A percentile compares a stretch with the other conserved stretches of the same genome.
Conservation (phyloP, 2,329 filamentous ascomycete species). For the Alternaria tenuissima region DNA sequence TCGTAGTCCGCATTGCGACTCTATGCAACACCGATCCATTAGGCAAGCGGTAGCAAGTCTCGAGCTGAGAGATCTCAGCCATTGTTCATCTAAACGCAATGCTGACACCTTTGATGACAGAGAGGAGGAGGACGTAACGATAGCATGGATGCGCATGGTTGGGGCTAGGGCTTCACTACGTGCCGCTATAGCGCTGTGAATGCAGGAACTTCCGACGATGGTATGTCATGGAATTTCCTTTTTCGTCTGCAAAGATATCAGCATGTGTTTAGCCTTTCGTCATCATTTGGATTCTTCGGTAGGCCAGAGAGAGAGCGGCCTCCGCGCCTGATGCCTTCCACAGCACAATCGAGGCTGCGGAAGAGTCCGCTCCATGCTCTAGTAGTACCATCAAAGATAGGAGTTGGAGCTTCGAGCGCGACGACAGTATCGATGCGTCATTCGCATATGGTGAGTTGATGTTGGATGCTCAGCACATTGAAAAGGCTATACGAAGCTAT, state of each 20-base stretch:
- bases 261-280: background rate
- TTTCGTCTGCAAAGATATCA: slow-evolving; percentile 55
- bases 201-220: slow-evolving; percentile 96
- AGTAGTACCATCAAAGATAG: slow-evolving; percentile 95
- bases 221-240: slow-evolving; percentile 99
- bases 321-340: slow-evolving; percentile 75
- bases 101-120: slow-evolving; percentile 95
- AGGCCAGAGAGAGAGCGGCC: background rate
- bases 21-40: background rate
- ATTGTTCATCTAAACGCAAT: slow-evolving; percentile 95
- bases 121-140: slow-evolving; percentile 90
- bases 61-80: slow-evolving; percentile 76
- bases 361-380: slow-evolving; percentile 97
- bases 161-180: slow-evolving; percentile 90
- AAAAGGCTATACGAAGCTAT: slow-evolving; percentile 81
- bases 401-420: slow-evolving; percentile 94
- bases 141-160: slow-evolving; percentile 79
- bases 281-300: background rate
- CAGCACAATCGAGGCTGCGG: slow-evolving; percentile 92
- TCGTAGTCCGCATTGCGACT: background rate
- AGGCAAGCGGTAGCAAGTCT: background rate
- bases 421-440: slow-evolving; percentile 91
- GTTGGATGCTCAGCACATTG: slow-evolving; percentile 58
- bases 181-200: slow-evolving; percentile 82
- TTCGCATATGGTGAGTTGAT: slow-evolving; percentile 71